Base-by-base conservation (phyloP, 345 rosid genomes). In the Cochlearia excelsa region DNA sequence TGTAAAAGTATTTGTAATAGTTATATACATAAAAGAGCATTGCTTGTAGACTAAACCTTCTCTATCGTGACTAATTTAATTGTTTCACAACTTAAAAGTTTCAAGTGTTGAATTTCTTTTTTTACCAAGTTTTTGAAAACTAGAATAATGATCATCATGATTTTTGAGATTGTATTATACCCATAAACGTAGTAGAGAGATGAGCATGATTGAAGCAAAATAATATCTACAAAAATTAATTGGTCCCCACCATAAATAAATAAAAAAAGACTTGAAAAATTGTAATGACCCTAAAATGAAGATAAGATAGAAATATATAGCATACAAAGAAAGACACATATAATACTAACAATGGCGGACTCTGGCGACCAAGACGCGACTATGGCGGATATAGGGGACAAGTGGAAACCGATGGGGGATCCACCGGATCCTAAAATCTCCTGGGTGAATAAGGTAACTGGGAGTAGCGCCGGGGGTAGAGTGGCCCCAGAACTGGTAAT, bases 301-400 rank as follows among this genome's bases (percentile, higher is more conserved):
- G 73, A 68, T 68, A 68, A 68, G 67, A 60, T 60, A 16, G 23
- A n/a, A n/a, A n/a, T n/a, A n/a, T n/a, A n/a, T n/a, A n/a, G n/a
- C n/a, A n/a, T n/a, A n/a, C n/a, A n/a, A 16, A 16, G 23, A 16
- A 16, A 16, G 23, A 16, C 23, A 16, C 23, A 16, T 16, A 16
- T 0, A 16, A n/a, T n/a, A n/a, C n/a, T n/a, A n/a, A n/a, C n/a
- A n/a, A n/a, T n/a, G n/a, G n/a, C n/a, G n/a, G n/a, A n/a, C n/a
- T n/a, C n/a, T n/a, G n/a, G n/a, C n/a, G n/a, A n/a, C n/a, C n/a
- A n/a, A n/a, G n/a, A n/a, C n/a, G n/a, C n/a, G n/a, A n/a, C n/a
- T n/a, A n/a, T n/a, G n/a, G n/a, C n/a, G n/a, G n/a, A n/a, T n/a
- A n/a, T n/a, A n/a, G n/a, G n/a, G n/a, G n/a, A n/a, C n/a, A n/a